Base-by-base conservation (phyloP, 768 basidiomycete genomes). In the Trichaptum fuscoviolaceum region DNA sequence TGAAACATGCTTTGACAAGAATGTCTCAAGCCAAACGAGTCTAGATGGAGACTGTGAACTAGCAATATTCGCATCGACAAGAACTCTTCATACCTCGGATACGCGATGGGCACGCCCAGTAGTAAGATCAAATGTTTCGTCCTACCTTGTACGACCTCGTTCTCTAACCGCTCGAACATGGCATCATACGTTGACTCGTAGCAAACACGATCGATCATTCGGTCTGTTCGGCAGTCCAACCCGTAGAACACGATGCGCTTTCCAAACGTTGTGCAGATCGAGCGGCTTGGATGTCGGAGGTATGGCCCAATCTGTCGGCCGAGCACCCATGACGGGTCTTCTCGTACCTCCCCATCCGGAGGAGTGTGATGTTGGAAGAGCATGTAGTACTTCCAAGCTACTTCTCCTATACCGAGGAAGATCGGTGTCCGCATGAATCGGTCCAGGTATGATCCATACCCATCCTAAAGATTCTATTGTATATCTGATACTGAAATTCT, bases 31-130 rank as follows among this genome's bases (percentile, higher is more conserved):
- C 59, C 59, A 61, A 9, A 61, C 59, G 59, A 61, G 59, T 61
- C 59, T 61, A 3, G 15, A 25, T 4, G 25, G 23, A 61, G 25
- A 61, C 12, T 25, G 59, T 18, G 36, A 15, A n/a, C 58, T 64
- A 52, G 60, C 64, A 62, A 30, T 26, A 35, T 67, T 57, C 30
- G 66, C 30, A 25, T 65, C 58, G 57, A 63, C 66, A 7, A 63
- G 60, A 52, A 66, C 65, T 9, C 63, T 66, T 18, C 42, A 12
- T 63, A 64, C 27, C 67, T 64, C 15, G 69, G 67, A 67, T 69
- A 69, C 8, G 69, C 67, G 26, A 69, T 69, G 20, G 69, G 69
- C 10, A 68, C 69, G 23, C 67, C 69, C 23, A 69, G 64, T 26
- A 69, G 65, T 9, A 67, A 12, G 42, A 69, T 59, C 3, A 69